Evolutionary conservation across 2,329 filamentous ascomycete genomes (phyloP), one percentile per base, ranked within the genome.

Genomic region (Phyllosticta paracitricarpa): DNA sequence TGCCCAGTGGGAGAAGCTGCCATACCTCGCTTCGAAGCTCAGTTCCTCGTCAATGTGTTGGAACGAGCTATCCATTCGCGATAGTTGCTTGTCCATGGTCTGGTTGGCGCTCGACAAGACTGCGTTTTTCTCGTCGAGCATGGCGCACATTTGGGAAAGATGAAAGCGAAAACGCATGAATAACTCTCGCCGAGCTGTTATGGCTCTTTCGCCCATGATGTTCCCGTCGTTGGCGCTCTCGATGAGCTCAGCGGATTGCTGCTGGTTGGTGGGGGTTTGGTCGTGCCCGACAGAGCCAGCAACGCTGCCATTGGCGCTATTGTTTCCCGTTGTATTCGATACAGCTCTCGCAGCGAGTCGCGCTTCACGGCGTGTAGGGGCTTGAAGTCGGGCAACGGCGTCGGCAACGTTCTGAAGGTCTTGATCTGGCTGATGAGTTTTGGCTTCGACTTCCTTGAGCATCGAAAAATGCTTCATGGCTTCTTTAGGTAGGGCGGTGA

Each of bases 51-150:
- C 88, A 62, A 97, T 84, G 75, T 92, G 87, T 22, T 91, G 88
- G 81, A 89, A 96, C 33, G 95, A 87, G 67, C 89, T 87, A 71
- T 96, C 89, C 70, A 97, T 85, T 58, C 95, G 89, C 63, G 83
- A 79, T 40, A 97, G 81, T 70, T 97, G 91, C 70, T 89, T 89
- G 66, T 90, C 85, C 12, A 97, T 84, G 54, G 92, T 90, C 67
- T 96, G 89, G 68, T 93, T 94, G 60, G 94, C 93, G 17, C 93
- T 95, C 48, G 89, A 88, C 61, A 97, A 88, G 67, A 99, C 94
- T 67, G 97, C 92, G 67, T 97, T 96, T 77, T 99, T 99, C 76
- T 99, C 94, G 70, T 99, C 94, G 48, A 97, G 82, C 1, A 92
- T 93, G 56, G 91, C 85, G 54, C 97, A 84, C 80, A 97, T 89